phyloP scores from a whole-genome alignment of 768 basidiomycete genomes.

The Podaxis sp. region DNA sequence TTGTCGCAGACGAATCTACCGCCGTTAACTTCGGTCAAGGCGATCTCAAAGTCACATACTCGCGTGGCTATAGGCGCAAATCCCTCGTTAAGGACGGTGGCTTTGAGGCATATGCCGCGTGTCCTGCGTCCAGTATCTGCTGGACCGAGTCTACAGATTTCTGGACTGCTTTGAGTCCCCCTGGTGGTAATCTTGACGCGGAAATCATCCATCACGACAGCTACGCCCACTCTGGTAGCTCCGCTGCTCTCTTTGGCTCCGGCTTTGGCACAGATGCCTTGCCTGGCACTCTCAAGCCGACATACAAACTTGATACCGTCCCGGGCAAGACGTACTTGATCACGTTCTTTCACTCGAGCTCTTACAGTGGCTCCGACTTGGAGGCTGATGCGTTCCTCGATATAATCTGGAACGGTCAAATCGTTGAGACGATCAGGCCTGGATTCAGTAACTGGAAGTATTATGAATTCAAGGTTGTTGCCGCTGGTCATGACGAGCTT shows the following conservation, averaged over 20 bases:
- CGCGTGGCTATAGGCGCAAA: slow-evolving; percentile 44
- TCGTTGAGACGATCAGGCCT: slow-evolving; percentile 29
- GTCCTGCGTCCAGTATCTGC: slow-evolving; percentile 35
- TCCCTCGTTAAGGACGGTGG: slow-evolving; percentile 38
- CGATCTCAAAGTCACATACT: slow-evolving; percentile 41
- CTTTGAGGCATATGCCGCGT: slow-evolving; percentile 40
- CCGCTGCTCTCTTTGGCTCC: slow-evolving; percentile 42
- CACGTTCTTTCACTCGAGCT: slow-evolving; percentile 40
- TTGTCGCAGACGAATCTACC: slow-evolving; percentile 39
- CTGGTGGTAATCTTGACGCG: slow-evolving; percentile 39
- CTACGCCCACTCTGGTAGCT: slow-evolving; percentile 39
- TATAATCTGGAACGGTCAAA: slow-evolving; percentile 41
- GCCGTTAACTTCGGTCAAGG: slow-evolving; percentile 48
- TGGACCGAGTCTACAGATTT: slow-evolving; percentile 31
- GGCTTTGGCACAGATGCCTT: slow-evolving; percentile 34
- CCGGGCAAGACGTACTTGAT: slow-evolving; percentile 37
- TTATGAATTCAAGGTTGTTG: slow-evolving; percentile 33
- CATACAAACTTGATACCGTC: slow-evolving; percentile 30
- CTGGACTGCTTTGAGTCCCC: slow-evolving; percentile 39
- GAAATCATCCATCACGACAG: slow-evolving; percentile 39
- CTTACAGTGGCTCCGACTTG: slow-evolving; percentile 31
- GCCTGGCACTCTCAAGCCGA: slow-evolving; percentile 36
- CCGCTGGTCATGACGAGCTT: slow-evolving; percentile 33
- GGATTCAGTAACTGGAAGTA: slow-evolving; percentile 39
- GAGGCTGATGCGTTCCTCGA: slow-evolving; percentile 37